Evolutionary conservation across 768 basidiomycete species (phyloP), one percentile per base, ranked within the genome.

Genomic region (Phylloporus scabripes): DNA sequence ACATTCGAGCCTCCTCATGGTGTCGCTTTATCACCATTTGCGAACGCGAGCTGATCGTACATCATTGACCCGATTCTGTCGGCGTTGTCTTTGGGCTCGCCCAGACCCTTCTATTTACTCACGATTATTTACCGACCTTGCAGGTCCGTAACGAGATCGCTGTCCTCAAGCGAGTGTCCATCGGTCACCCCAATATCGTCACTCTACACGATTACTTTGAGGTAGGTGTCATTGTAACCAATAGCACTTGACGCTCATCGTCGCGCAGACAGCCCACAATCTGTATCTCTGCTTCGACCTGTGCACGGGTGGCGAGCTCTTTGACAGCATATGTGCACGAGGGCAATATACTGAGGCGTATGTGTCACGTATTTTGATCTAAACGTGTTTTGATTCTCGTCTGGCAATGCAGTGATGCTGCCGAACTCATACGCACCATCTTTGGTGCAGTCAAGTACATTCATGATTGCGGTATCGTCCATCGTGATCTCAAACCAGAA

Each of bases 231-330:
- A 42, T 42, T 14, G 17, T 9, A n/a, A 14, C 24, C 18, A 45
- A 54, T 45, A 0, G 11, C 29, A 41, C 23, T 5, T 7, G 40
- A 14, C 21, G 6, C 26, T 55, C 45, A 46, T 51, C 33, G 21
- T 42, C 46, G 14, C 23, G 2, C 57, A 91, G 86, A 96, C 93
- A 24, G 72, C 90, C 8, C 88, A 94, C 69, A 96, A 95, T 60
- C 78, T 96, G 41, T 92, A 97, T 69, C 85, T 97, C 48, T 85
- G 85, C 57, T 96, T 96, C 69, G 95, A 98, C 70, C 81, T 97
- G 8, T 98, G 95, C 73, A 93, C 90, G 2, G 93, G 94, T 45
- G 94, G 95, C 38, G 95, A 99, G 69, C 82, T 99, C n/a, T 98
- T 99, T 61, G 95, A 99, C 68, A 81, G 95, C 43, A 98, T 99